Conservation (phyloP, 305 asterid genomes). For the Withania somnifera region DNA sequence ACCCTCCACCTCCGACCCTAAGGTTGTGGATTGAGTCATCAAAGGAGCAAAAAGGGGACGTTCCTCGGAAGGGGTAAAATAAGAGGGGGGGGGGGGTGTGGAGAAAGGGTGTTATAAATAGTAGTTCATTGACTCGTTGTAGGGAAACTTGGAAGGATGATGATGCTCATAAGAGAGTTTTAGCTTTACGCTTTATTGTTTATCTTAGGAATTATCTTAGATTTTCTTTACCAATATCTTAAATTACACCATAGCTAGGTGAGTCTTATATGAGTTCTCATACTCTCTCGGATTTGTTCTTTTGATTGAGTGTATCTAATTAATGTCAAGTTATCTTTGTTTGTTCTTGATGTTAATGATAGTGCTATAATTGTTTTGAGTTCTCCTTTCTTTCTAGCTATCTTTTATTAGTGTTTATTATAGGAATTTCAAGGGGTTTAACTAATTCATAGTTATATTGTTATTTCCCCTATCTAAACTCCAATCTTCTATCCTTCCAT, state of each 20-base stretch:
- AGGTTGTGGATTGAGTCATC: no score
- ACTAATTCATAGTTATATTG: neutral
- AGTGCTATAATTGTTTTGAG: neutral
- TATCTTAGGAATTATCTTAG: neutral
- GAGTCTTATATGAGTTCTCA: neutral
- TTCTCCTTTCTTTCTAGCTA: neutral
- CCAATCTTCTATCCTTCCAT: neutral
- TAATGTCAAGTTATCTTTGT: neutral
- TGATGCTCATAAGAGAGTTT: neutral
- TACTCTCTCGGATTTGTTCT: neutral
- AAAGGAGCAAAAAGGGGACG: no score
- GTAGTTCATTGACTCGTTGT: neutral
- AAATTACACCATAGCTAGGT: neutral
- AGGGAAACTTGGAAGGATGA: neutral
- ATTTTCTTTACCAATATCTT: neutral
- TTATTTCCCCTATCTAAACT: neutral
- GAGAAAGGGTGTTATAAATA: no score
- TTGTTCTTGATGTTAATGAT: neutral
- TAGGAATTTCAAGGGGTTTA: neutral
- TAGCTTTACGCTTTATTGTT: neutral
- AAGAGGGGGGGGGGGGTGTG: no score
- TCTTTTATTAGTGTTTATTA: neutral
- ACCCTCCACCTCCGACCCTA: no score
- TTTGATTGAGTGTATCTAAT: neutral
- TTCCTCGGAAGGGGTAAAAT: no score